phyloP scores from a whole-genome alignment of 805 yeast species.

The Saturnispora zaruensis region DNA sequence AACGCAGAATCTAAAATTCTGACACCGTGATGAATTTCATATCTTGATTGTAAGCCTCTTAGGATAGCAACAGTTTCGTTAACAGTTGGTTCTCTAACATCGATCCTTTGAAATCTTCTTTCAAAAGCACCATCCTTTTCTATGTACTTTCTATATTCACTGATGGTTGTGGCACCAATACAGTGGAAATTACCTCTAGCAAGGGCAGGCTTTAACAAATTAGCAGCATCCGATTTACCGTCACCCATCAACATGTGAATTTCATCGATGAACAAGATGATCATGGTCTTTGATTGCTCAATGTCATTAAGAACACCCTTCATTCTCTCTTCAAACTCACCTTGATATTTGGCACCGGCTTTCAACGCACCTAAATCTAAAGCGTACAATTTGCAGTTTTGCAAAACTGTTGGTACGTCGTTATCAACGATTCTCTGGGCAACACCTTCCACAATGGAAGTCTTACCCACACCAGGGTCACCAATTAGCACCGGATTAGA shows the following conservation, averaged over 20 bases:
- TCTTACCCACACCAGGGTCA: conserved; percentile 99
- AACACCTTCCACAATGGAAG: conserved; percentile 96
- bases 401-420: conserved; percentile 86
- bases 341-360: conserved; percentile 98
- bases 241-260: conserved; percentile 99
- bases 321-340: conserved; percentile 96
- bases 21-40: conserved; percentile 96
- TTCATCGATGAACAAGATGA: conserved; percentile 90
- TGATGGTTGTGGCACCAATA: conserved; percentile 95
- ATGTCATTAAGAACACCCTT: conserved; percentile 94
- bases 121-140: conserved; percentile 98
- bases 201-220: conserved; percentile 90
- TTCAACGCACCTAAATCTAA: conserved; percentile 93
- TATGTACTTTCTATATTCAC: conserved; percentile 85
- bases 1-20: conserved; percentile 90
- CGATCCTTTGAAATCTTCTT: conserved; percentile 95
- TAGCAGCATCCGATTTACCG: conserved; percentile 96
- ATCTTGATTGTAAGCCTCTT: conserved; percentile 91
- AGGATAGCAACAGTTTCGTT: conserved; percentile 92
- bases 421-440: conserved; percentile 95
- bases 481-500: conserved; percentile 96
- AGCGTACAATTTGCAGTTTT: conserved; percentile 73
- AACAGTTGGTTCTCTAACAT: conserved; percentile 87
- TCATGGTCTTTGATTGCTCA: conserved; percentile 77
- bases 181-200: conserved; percentile 96